Percentiles rank a stretch among this genome's conserved stretches.
Conservation (phyloP, 2,329 filamentous ascomycete species). For the Calonectria pseudoreteaudii region DNA sequence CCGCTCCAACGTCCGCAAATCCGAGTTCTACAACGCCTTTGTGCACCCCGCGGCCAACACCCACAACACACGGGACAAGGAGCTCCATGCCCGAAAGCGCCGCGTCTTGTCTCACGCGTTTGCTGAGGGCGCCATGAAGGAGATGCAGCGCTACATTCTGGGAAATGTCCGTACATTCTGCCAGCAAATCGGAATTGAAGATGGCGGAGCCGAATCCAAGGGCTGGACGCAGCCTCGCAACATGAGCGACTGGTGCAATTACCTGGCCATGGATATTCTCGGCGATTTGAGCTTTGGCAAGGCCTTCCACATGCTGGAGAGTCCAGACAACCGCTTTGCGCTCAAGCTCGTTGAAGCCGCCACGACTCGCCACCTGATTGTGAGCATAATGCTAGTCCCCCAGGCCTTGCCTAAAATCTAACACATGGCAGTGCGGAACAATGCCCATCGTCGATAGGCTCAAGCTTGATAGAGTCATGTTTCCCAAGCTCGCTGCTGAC, state of each 20-base stretch:
- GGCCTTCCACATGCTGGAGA: conserved; percentile 72
- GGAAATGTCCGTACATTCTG: conserved; percentile 76
- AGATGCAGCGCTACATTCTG: conserved; percentile 76
- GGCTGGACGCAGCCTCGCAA: conserved; percentile 70
- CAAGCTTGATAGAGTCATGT: conserved; percentile 75
- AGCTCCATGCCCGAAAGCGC: conserved; percentile 76
- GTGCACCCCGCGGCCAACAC: conserved; percentile 78
- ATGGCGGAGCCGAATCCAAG: conserved; percentile 58
- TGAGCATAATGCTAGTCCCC: conserved; percentile 53
- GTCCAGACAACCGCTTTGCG: conserved; percentile 72
- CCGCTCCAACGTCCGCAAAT: conserved; percentile 73
- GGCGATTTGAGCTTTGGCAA: conserved; percentile 72
- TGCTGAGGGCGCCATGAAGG: conserved; percentile 73
- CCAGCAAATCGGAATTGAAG: conserved; percentile 61
- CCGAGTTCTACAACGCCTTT: conserved; percentile 80
- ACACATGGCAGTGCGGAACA: conserved; percentile 70
- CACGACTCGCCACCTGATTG: conserved; percentile 76
- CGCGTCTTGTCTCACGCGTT: conserved; percentile 80
- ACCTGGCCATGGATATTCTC: conserved; percentile 72
- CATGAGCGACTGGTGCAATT: conserved; percentile 73
- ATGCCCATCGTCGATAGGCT: conserved; percentile 77
- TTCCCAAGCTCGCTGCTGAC: conserved; percentile 74
- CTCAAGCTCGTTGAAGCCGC: conserved; percentile 75
- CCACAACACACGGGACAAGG: conserved; percentile 78
- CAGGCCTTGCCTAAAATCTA: neutral